phyloP scores from a whole-genome alignment of 2,329 filamentous ascomycete species.

The Epichloe brachyelytri region DNA sequence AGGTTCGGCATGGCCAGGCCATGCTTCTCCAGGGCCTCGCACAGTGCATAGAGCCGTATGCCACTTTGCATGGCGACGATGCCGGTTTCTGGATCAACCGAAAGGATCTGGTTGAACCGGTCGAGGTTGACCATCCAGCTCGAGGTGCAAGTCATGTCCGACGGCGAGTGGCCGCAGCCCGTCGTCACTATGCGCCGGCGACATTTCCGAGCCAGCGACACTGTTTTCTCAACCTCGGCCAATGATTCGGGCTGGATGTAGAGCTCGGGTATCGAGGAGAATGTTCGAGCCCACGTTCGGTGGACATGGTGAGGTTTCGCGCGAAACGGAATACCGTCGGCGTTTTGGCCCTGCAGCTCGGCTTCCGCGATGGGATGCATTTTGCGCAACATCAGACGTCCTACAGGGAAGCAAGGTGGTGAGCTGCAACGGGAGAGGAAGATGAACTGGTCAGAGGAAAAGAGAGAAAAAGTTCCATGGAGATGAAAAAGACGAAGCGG shows the following conservation, averaged over 20 bases:
- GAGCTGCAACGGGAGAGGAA: neutral
- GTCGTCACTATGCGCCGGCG: constrained; percentile 71
- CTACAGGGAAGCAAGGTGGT: neutral
- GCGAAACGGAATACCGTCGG: constrained; percentile 55
- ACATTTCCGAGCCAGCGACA: constrained; percentile 68
- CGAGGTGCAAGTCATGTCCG: constrained; percentile 81
- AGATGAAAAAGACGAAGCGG: neutral
- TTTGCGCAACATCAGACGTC: neutral
- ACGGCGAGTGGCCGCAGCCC: constrained; percentile 88
- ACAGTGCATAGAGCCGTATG: constrained; percentile 66
- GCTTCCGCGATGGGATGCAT: constrained; percentile 26
- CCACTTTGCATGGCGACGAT: constrained; percentile 74
- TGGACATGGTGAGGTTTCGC: constrained; percentile 61
- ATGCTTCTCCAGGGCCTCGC: constrained; percentile 56
- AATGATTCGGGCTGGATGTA: constrained; percentile 76
- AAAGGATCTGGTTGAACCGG: constrained; percentile 59
- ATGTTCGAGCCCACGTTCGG: constrained; percentile 90
- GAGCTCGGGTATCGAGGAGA: constrained; percentile 77
- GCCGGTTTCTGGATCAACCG: constrained; percentile 51
- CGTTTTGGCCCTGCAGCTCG: constrained; percentile 18
- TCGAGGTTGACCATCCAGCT: constrained; percentile 94
- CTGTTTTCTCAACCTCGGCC: constrained; percentile 69
- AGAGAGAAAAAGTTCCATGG: too few relatives aligned
- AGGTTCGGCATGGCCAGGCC: constrained; percentile 83
- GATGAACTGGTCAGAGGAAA: neutral